Evolutionary conservation across 108 stramenopile genomes (phyloP).

Genomic region (Pinguiococcus pyrenoidosus): DNA sequence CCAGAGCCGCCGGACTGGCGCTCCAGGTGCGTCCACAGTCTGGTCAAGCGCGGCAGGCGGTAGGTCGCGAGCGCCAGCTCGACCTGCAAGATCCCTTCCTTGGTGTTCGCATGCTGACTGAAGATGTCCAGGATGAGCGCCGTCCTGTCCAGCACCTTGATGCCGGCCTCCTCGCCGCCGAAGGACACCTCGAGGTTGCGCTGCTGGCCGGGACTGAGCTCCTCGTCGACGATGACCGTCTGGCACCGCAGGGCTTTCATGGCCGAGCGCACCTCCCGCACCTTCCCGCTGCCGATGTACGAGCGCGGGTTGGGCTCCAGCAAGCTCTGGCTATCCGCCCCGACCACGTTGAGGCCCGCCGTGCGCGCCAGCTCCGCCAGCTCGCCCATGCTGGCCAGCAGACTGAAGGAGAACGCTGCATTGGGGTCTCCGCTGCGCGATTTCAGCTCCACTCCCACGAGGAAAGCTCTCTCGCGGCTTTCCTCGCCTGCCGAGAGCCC

Average conservation of each 20-base stretch:
- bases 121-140: constrained; percentile 91
- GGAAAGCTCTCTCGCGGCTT: too few species aligned
- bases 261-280: constrained; percentile 36
- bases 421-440: neutral
- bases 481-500: too few species aligned
- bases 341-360: constrained; percentile 60
- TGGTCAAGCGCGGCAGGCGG: constrained; percentile 77
- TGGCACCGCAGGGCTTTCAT: constrained; percentile 43
- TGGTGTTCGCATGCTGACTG: constrained; percentile 79
- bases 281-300: constrained; percentile 54
- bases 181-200: constrained; percentile 40
- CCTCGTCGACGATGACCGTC: constrained; percentile 84
- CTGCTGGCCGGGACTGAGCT: constrained; percentile 82
- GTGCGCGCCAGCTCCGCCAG: constrained; percentile 79
- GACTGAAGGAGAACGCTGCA: constrained; percentile 31
- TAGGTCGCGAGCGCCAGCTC: constrained; percentile 81
- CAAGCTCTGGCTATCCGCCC: too few species aligned
- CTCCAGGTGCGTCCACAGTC: constrained; percentile 88
- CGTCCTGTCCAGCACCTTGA: constrained; percentile 89
- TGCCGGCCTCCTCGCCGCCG: neutral
- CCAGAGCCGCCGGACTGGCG: constrained; percentile 51
- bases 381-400: constrained; percentile 80
- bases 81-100: constrained; percentile 85
- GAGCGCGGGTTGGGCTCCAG: constrained; percentile 77
- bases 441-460: neutral